Evolutionary conservation across 1,139 yeast species (phyloP).

Genomic region (Blastobotrys apis): DNA sequence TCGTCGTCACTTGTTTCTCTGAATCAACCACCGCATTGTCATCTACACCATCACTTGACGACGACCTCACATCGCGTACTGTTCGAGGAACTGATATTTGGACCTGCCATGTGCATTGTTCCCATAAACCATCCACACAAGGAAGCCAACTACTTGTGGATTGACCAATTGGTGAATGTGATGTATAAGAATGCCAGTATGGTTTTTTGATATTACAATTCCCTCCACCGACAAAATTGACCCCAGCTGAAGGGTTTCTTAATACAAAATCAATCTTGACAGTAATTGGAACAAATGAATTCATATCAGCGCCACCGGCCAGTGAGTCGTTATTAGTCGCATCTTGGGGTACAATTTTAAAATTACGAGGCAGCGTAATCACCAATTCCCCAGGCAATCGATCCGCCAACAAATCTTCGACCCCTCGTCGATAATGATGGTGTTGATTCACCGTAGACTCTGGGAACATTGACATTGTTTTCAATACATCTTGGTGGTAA

Average conservation of each 20-base stretch:
- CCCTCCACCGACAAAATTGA: slow-evolving; percentile 61
- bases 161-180: slow-evolving; percentile 69
- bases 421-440: slow-evolving; percentile 59
- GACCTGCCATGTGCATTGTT: slow-evolving; percentile 87
- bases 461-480: slow-evolving; percentile 42
- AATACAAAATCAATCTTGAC: slow-evolving; percentile 66
- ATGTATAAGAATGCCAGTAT: slow-evolving; percentile 83
- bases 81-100: slow-evolving; percentile 81
- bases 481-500: slow-evolving; percentile 49
- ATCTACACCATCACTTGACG: no score
- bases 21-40: no score
- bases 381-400: slow-evolving; percentile 61
- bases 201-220: slow-evolving; percentile 36
- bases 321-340: slow-evolving; percentile 13
- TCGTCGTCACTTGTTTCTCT: no score
- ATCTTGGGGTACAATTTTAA: slow-evolving; percentile 43
- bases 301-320: slow-evolving; percentile 16
- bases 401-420: slow-evolving; percentile 54
- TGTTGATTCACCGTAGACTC: slow-evolving; percentile 53
- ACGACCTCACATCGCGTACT: slow-evolving; percentile 58
- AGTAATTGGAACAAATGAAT: slow-evolving; percentile 52
- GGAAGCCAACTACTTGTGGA: slow-evolving; percentile 97
- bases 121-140: slow-evolving; percentile 85
- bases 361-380: slow-evolving; percentile 66
- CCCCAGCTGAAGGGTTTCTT: slow-evolving; percentile 67